These are phyloP conservation scores for Chlamydomonas sp. DNA, from an alignment of 139 green algal genomes.

Conservation along the genomic window DNA sequence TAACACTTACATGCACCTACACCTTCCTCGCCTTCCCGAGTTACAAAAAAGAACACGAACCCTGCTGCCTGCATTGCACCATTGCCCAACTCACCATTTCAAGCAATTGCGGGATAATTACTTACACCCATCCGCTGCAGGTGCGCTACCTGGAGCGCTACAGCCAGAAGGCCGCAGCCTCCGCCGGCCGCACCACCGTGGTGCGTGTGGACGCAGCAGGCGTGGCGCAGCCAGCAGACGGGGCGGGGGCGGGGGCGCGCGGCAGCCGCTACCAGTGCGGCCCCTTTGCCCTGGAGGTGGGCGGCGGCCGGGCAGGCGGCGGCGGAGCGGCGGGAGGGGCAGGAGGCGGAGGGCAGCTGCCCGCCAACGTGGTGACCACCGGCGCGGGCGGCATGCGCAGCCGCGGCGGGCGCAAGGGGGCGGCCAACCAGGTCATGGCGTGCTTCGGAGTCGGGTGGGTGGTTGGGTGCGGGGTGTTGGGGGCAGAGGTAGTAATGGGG, in stretches of 20 bases:
- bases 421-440: background rate
- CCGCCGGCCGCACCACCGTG: conserved; percentile 15
- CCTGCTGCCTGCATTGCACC: no score
- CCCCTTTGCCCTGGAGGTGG: conserved; percentile 52
- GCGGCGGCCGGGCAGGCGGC: background rate
- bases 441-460: conserved; percentile 26
- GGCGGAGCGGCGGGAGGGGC: background rate
- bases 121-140: background rate
- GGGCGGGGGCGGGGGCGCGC: conserved; percentile 4
- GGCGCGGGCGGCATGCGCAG: conserved; percentile 12
- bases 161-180: conserved; percentile 28
- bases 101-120: no score
- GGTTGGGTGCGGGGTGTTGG: background rate
- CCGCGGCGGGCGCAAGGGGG: conserved; percentile 16
- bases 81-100: no score
- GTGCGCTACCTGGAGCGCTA: conserved; percentile 64
- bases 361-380: background rate
- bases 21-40: no score
- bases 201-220: conserved; percentile 40
- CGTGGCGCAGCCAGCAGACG: conserved; percentile 8
- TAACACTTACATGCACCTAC: background rate
- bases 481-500: no score
- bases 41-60: no score
- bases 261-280: conserved; percentile 55
- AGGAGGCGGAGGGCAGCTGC: background rate